Evolutionary conservation across 2,329 filamentous ascomycete genomes (phyloP).

Genomic region (Malbranchea zuffiana): DNA sequence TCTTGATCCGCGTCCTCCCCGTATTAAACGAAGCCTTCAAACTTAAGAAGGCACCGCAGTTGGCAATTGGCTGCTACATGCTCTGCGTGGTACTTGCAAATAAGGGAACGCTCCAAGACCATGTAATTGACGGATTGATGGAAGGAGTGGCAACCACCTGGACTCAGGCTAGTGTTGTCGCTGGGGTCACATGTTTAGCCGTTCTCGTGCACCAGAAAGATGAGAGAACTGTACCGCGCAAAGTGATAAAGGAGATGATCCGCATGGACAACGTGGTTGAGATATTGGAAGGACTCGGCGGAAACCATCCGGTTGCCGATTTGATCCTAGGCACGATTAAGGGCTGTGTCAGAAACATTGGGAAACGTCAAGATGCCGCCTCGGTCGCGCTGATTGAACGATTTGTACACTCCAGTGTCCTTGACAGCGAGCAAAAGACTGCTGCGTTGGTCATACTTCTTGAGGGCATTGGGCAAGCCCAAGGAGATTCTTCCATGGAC

Average conservation of each 20-base stretch:
- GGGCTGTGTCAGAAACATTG: constrained; percentile 25
- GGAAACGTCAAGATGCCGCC: constrained; percentile 23
- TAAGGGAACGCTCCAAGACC: constrained; percentile 68
- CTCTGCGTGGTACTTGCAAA: constrained; percentile 74
- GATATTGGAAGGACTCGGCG: constrained; percentile 26
- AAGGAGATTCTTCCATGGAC: constrained; percentile 28
- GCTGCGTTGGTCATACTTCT: constrained; percentile 27
- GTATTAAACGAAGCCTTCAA: constrained; percentile 67
- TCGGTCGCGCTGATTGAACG: constrained; percentile 23
- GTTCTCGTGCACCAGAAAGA: constrained; percentile 72
- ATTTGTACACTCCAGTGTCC: constrained; percentile 25
- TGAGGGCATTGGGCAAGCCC: constrained; percentile 34
- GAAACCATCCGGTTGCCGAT: constrained; percentile 25
- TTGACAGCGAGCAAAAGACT: constrained; percentile 24
- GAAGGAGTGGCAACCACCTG: constrained; percentile 72
- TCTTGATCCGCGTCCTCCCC: constrained; percentile 57
- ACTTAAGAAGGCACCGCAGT: constrained; percentile 62
- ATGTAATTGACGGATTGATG: constrained; percentile 76
- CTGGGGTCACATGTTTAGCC: constrained; percentile 67
- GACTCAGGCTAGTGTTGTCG: constrained; percentile 58
- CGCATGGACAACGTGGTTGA: constrained; percentile 25
- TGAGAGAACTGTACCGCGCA: constrained; percentile 55
- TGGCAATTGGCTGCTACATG: constrained; percentile 86
- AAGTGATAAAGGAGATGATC: constrained; percentile 49
- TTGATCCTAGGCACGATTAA: constrained; percentile 29